These are phyloP conservation scores for Fusarium coffeatum DNA, from an alignment of 2,329 filamentous ascomycete genomes.

Conservation along the genomic window DNA sequence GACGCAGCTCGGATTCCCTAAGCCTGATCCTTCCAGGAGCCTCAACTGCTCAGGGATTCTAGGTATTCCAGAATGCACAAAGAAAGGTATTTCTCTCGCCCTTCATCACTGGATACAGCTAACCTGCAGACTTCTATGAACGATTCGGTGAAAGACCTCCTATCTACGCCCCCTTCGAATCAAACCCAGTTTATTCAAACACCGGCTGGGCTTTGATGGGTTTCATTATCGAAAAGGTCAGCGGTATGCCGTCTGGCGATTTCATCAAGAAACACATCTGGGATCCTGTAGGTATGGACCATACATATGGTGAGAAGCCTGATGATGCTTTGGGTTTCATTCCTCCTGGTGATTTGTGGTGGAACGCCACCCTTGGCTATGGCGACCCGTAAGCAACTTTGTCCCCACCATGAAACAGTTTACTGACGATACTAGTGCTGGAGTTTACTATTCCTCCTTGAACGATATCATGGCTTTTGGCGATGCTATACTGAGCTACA, in stretches of 20 bases:
- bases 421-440: neutral
- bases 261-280: conserved; percentile 20
- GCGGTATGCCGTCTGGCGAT: conserved; percentile 8
- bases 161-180: conserved; percentile 1
- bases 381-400: conserved; percentile 5
- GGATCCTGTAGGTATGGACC: conserved; percentile 7
- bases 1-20: conserved; percentile 6
- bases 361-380: conserved; percentile 24
- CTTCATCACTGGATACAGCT: fast-evolving
- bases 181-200: conserved; percentile 18
- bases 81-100: neutral
- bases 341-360: conserved; percentile 7
- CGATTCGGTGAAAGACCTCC: conserved; percentile 20
- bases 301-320: neutral
- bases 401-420: fast-evolving
- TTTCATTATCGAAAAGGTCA: conserved; percentile 16
- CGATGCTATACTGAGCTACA: neutral
- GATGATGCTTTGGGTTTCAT: conserved; percentile 18
- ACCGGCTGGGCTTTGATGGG: conserved; percentile 3
- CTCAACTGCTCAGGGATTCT: conserved; percentile 26
- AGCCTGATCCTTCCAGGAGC: neutral
- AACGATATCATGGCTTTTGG: conserved; percentile 22
- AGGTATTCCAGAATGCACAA: neutral
- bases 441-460: conserved; percentile 9
- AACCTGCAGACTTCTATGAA: neutral